Evolutionary conservation across 1,284 basidiomycete species (phyloP).

Genomic region (Leccinum pachyderme): DNA sequence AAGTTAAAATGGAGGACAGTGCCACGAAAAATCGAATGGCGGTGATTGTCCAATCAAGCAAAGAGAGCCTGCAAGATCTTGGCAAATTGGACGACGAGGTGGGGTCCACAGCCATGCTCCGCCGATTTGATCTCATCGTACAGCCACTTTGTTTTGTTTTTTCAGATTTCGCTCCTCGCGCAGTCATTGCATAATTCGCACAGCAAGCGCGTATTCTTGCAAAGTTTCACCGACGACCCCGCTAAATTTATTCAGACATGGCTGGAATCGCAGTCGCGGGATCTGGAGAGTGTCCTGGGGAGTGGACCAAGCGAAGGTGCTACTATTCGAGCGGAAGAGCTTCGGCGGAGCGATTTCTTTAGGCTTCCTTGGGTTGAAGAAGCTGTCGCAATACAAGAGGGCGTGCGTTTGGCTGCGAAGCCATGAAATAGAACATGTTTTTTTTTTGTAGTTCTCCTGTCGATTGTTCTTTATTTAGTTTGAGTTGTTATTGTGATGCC

Average conservation of each 20-base stretch:
- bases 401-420: slow-evolving; percentile 48
- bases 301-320: slow-evolving; percentile 82
- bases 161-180: slow-evolving; percentile 70
- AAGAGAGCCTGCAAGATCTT: slow-evolving; percentile 68
- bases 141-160: slow-evolving; percentile 1
- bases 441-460: neutral
- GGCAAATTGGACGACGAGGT: slow-evolving; percentile 87
- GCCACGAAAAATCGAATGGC: slow-evolving; percentile 74
- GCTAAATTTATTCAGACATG: slow-evolving; percentile 84
- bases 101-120: slow-evolving; percentile 9
- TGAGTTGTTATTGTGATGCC: neutral
- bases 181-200: slow-evolving; percentile 85
- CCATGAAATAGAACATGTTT: slow-evolving; percentile 13
- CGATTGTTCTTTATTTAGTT: neutral
- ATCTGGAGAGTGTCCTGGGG: slow-evolving; percentile 87
- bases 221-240: slow-evolving; percentile 80
- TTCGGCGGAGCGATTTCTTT: slow-evolving; percentile 88
- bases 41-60: slow-evolving; percentile 70
- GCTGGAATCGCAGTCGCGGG: slow-evolving; percentile 88
- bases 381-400: slow-evolving; percentile 57
- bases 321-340: slow-evolving; percentile 81
- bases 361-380: slow-evolving; percentile 86
- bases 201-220: slow-evolving; percentile 84
- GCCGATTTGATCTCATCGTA: slow-evolving; percentile 14
- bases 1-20: slow-evolving; percentile 86